Base-by-base conservation (phyloP, 2,329 filamentous ascomycete species). In the Pestalotiopsis sp. region DNA sequence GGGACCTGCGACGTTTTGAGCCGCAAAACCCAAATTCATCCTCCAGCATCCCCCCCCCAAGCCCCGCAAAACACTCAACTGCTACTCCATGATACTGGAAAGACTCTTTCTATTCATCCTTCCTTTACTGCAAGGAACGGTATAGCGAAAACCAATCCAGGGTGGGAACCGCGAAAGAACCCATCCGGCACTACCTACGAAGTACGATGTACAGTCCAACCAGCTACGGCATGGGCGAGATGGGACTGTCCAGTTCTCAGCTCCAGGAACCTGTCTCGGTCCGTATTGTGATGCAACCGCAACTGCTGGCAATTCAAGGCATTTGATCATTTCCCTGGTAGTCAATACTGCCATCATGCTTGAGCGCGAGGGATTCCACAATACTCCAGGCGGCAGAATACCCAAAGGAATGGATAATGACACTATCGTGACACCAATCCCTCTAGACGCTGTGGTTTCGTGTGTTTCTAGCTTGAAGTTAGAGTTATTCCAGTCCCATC, bases 1-100 rank as follows among this genome's bases (percentile, higher is more conserved):
- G 70, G 72, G 66, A 71, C 73, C 72, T 78, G 78, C 76, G 77
- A 80, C 79, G 70, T 74, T 70, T 75, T 72, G 77, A 79, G 77
- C 78, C 77, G 77, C 77, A 80, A 75, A 72, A 68, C 57, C 56
- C 45, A 62, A 61, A 67, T 56, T 45, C 64, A 60, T 39, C 36
- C 36, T 66, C 52, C 45, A 66, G 52, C 64, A 36, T 23, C 52
- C 14, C 63, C 14, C 63, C 14, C 31, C 31, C 9, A 56, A 14
- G 20, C 64, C 49, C 64, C 64, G 49, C 49, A 39, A 66, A 23
- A 20, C 17, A 52, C 20, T 20, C 17, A 52, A 52, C 20, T 20
- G 17, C 45, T 49, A 49, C 20, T 52, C 14, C 45, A n/a, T 23
- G n/a, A 23, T 52, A 20, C 31, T 36, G 20, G 57, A 60, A 60